Base-by-base conservation (phyloP, 306 rosid species). In the Malus orientalis region DNA sequence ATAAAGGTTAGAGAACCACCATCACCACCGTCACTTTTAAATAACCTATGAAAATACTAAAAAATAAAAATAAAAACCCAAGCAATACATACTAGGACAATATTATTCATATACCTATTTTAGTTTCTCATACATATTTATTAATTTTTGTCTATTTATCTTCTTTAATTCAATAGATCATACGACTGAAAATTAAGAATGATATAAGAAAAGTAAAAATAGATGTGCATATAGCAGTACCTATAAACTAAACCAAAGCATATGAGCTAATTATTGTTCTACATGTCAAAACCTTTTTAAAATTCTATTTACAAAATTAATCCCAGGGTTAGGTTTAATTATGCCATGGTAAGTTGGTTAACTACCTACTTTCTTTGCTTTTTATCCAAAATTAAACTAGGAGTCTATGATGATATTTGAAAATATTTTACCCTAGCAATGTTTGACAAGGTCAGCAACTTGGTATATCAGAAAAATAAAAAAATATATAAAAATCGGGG, bases 1-100 rank as follows among this genome's bases (percentile, higher is more conserved):
- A 83, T 74, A 82, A 78, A 83, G 79, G 78, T 60, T 71, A 68
- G 66, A 81, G 54, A 82, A 81, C 82, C 80, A 73, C 84, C 88
- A 29, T 42, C 70, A 20, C 70, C 81, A 81, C 51, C 78, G 40
- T 74, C 61, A 36, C 85, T 75, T 53, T 79, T 75, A 42, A 60
- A 23, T 73, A 72, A 72, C 63, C 84, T 72, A 57, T 49, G 36
- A 60, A 71, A 74, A 6, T 4, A 10, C 18, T 51, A 14, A 16
- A 51, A 15, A 15, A 51, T 51, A 4, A 42, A 25, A 29, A 75
- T 10, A 53, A 70, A 47, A 81, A 68, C 29, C 19, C 15, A n/a
- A 69, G 15, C 51, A 58, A 44, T 55, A n/a, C 4, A 47, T 38
- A 38, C 9, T 0, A 6, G 2, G 10, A 38, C 10, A 38, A 1